Base-by-base conservation (phyloP, 352 stramenopile genomes). In the Globisporangium mamillatum region DNA sequence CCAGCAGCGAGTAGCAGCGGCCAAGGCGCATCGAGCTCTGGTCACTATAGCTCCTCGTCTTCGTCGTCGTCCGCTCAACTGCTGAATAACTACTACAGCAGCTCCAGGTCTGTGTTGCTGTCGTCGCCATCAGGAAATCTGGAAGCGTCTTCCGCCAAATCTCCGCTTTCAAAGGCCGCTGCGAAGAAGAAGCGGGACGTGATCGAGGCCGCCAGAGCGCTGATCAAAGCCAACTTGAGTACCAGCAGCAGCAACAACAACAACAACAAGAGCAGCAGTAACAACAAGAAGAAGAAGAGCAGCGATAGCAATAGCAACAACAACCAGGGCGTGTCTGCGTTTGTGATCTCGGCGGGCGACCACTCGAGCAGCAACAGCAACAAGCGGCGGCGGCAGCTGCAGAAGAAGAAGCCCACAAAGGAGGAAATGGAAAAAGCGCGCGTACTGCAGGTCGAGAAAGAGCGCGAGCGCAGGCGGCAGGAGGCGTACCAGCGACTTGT, bases 401-500 rank as follows among this genome's bases (percentile, higher is more conserved):
- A 48, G 62, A 73, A 68, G 36, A 76, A 67, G 44, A 85, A 81
- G 24, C 63, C 64, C 29, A 81, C 61, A 3, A 50, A 67, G 0
- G 70, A 82, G 53, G 73, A 86, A 56, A 59, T 71, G 22, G 69
- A 76, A n/a, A 53, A 64, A 14, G 56, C 68, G 20, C 65, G 61
- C 3, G 63, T 50, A 1, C 48, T 61, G 48, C 66, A 73, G 36
- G 18, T 86, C 5, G 79, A 88, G 53, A 71, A 67, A 25, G 81
- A 92, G 64, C 79, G 80, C 14, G 78, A 92, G 34, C 65, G 68
- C 32, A 69, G 82, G 25, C 71, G 80, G 29, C 75, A 86, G 61
- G 77, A 80, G 29, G 85, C 85, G 6, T 87, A 87, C 62, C 77
- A 89, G 55, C 80, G 85, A 1, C 68, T 93, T 3, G 20, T 88